Percentiles rank a stretch among this genome's conserved stretches.
phyloP scores from a whole-genome alignment of 148 eudicot species.

The Rheum nobile region DNA sequence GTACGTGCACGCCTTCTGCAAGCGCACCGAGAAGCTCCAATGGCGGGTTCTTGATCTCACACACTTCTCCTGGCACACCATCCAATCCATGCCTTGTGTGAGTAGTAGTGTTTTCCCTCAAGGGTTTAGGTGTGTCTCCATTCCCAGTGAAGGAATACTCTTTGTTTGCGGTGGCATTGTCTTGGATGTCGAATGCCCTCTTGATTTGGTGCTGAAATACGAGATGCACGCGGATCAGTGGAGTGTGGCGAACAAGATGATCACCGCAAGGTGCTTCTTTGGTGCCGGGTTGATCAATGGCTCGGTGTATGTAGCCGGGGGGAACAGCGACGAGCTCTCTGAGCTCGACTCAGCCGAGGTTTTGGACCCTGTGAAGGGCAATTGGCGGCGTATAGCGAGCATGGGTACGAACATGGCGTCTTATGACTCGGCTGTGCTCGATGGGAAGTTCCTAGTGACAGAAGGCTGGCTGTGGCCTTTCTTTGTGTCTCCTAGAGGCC shows the following conservation, averaged over 20 bases:
- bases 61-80: conserved; percentile 65
- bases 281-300: conserved; percentile 75
- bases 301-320: conserved; percentile 80
- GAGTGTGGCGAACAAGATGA: conserved; percentile 76
- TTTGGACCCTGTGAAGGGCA: conserved; percentile 45
- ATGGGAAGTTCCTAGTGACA: conserved; percentile 78
- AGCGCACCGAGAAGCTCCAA: conserved; percentile 65
- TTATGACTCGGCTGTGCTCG: conserved; percentile 71
- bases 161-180: conserved; percentile 74
- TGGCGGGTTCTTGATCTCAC: conserved; percentile 75
- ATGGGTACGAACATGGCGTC: conserved; percentile 79
- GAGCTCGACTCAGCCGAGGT: conserved; percentile 87
- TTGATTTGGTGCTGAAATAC: conserved; percentile 63
- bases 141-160: conserved; percentile 54
- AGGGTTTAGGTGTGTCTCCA: conserved; percentile 62
- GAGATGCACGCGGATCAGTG: conserved; percentile 63
- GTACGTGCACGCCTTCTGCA: conserved; percentile 59
- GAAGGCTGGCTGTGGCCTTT: conserved; percentile 99
- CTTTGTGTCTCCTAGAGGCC: conserved; percentile 76
- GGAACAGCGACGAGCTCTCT: conserved; percentile 51
- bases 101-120: conserved; percentile 64
- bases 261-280: conserved; percentile 62
- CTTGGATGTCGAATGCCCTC: conserved; percentile 66
- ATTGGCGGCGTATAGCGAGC: conserved; percentile 48
- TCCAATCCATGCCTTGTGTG: conserved; percentile 76